Evolutionary conservation across 768 basidiomycete species (phyloP), one percentile per base, ranked within the genome.

Genomic region (Cystofilobasidium capitatum): DNA sequence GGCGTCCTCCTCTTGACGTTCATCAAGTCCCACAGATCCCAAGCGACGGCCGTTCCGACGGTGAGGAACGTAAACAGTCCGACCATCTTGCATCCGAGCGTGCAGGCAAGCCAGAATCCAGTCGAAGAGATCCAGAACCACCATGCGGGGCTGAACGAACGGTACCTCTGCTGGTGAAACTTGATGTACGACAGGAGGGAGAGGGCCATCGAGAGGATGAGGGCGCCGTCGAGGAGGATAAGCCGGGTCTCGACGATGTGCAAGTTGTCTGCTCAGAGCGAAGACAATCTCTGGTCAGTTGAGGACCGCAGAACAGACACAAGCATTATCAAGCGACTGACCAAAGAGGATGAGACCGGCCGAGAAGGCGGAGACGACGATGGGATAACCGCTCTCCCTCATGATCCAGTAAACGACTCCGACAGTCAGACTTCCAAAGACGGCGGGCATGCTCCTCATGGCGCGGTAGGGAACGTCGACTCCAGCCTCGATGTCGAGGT

Each of bases 81-180:
- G 72, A 97, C 97, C 79, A 98, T 96, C 78, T 99, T 99, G 74
- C 93, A 94, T 5, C 89, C 91, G 83, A 96, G 89, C 1, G 92
- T 90, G 77, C 91, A 91, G 39, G 92, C 91, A 84, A 99, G 89
- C 78, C 88, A 92, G 65, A 86, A 81, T 24, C 96, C 96, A 1
- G 94, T 97, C 2, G 87, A 82, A 47, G 87, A 76, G 45, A 98
- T 81, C 94, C 96, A 99, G 47, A 83, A 83, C 90, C 92, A 99
- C 96, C 96, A 99, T 70, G 86, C 83, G 0, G 82, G 79, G 0
- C 89, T 82, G 76, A 94, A 99, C 42, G 70, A 4, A 14, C 59
- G 81, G 77, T 98, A 93, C 31, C 96, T 89, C 31, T 91, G 82
- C 77, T 98, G 97, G 70, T 88, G 85, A 83, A 98, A 99, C 61